phyloP scores from a whole-genome alignment of 108 stramenopile genomes.

The Skeletonema marinoi region DNA sequence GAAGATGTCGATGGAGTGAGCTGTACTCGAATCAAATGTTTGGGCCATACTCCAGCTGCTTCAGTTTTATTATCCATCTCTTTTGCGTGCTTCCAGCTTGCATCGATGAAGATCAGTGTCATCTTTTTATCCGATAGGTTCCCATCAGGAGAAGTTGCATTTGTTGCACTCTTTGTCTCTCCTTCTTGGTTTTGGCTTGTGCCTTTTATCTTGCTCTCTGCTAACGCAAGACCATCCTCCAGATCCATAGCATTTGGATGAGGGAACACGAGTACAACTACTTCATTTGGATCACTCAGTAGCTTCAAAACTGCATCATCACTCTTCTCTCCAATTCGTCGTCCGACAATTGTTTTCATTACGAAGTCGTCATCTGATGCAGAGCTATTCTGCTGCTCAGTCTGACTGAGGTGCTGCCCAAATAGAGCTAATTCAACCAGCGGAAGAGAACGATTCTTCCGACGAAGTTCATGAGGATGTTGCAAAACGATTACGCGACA shows the following conservation, averaged over 20 bases:
- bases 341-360: slow-evolving; percentile 46
- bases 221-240: slow-evolving; percentile 35
- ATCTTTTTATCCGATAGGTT: slow-evolving; percentile 37
- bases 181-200: slow-evolving; percentile 4
- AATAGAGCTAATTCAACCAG: slow-evolving; percentile 64
- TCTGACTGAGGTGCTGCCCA: background rate
- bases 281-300: slow-evolving; percentile 39
- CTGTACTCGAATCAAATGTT: slow-evolving; percentile 56
- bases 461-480: slow-evolving; percentile 72
- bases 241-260: slow-evolving; percentile 41
- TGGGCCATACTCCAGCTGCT: slow-evolving; percentile 47
- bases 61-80: slow-evolving; percentile 74
- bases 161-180: too few species aligned
- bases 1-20: slow-evolving; percentile 22
- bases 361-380: slow-evolving; percentile 17
- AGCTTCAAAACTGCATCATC: slow-evolving; percentile 33
- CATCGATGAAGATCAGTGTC: slow-evolving; percentile 68
- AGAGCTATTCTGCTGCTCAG: background rate
- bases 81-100: slow-evolving; percentile 79
- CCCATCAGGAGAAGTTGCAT: background rate
- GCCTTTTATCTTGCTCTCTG: slow-evolving; percentile 15
- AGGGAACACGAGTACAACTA: slow-evolving; percentile 46
- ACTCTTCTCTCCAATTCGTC: slow-evolving; percentile 52
- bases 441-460: slow-evolving; percentile 75
- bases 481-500: slow-evolving; percentile 63